These are phyloP conservation scores for Metschnikowia lachancei DNA, from an alignment of 805 yeast species.

Conservation along the genomic window DNA sequence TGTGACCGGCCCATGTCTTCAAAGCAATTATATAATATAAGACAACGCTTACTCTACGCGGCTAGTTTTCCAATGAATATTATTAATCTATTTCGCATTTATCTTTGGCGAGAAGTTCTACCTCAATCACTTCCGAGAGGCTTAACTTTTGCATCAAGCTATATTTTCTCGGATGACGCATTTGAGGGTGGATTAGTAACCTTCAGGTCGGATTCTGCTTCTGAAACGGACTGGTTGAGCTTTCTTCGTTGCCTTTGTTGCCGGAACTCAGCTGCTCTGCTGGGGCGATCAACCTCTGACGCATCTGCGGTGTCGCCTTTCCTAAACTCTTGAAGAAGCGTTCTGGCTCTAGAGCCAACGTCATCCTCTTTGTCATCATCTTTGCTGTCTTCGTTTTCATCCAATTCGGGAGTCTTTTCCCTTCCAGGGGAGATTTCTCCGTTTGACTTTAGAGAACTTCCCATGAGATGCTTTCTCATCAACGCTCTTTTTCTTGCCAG, in stretches of 20 bases:
- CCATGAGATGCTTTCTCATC: constrained; percentile 60
- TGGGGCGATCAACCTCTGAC: constrained; percentile 8
- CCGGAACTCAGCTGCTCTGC: constrained; percentile 17
- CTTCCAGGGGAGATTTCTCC: neutral
- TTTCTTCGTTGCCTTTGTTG: constrained; percentile 18
- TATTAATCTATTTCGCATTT: too few species aligned
- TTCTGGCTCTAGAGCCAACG: constrained; percentile 60
- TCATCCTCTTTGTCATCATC: constrained; percentile 32
- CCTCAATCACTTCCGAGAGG: too few species aligned
- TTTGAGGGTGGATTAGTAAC: neutral
- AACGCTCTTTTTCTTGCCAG: constrained; percentile 79
- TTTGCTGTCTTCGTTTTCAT: constrained; percentile 1
- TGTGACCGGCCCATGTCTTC: too few species aligned
- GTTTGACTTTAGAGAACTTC: constrained; percentile 25
- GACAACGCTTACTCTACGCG: too few species aligned
- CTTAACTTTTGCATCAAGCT: neutral
- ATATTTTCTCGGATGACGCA: neutral
- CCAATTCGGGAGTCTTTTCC: constrained; percentile 2
- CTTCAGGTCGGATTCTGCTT: constrained; percentile 1
- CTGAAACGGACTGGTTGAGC: constrained; percentile 7
- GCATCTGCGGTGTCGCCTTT: constrained; percentile 26
- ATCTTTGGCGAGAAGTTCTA: too few species aligned
- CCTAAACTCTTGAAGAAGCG: constrained; percentile 59
- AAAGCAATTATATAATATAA: neutral
- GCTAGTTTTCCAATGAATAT: too few species aligned